These are phyloP conservation scores for Ziziphus jujuba DNA, from an alignment of 306 rosid genomes.

Conservation along the genomic window DNA sequence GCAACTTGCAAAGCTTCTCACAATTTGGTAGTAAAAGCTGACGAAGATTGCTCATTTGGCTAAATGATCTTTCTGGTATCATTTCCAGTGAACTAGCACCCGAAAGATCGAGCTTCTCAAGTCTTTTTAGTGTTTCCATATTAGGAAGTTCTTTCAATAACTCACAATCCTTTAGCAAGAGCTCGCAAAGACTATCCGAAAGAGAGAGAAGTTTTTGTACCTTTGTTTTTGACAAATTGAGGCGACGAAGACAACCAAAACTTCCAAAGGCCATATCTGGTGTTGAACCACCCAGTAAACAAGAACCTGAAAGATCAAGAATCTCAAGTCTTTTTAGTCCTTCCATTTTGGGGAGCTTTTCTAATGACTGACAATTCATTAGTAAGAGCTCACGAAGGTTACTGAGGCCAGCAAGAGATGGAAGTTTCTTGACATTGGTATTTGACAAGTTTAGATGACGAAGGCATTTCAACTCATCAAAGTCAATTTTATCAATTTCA, in stretches of 20 bases:
- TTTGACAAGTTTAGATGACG: conserved; percentile 28
- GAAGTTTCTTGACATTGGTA: conserved; percentile 3
- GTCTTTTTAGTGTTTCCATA: too few relatives aligned
- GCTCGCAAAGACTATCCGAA: too few relatives aligned
- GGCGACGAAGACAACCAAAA: too few relatives aligned
- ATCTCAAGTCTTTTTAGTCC: neutral
- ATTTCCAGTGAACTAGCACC: too few relatives aligned
- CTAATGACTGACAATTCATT: neutral
- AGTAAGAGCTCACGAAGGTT: conserved; percentile 13
- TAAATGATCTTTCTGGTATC: neutral
- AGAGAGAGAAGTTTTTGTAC: too few relatives aligned
- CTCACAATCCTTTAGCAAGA: too few relatives aligned
- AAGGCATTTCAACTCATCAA: conserved; percentile 10
- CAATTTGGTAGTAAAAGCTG: neutral
- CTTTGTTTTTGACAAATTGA: too few relatives aligned
- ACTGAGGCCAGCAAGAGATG: conserved; percentile 18
- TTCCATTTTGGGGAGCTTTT: neutral
- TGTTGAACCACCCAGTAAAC: neutral
- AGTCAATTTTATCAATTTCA: neutral
- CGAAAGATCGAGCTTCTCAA: too few relatives aligned
- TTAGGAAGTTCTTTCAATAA: too few relatives aligned
- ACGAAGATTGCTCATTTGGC: neutral
- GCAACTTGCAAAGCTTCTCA: neutral
- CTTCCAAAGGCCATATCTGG: too few relatives aligned
- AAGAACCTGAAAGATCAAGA: neutral